Evolutionary conservation across 2,329 filamentous ascomycete genomes (phyloP).

Genomic region (Kalmusia sp.): DNA sequence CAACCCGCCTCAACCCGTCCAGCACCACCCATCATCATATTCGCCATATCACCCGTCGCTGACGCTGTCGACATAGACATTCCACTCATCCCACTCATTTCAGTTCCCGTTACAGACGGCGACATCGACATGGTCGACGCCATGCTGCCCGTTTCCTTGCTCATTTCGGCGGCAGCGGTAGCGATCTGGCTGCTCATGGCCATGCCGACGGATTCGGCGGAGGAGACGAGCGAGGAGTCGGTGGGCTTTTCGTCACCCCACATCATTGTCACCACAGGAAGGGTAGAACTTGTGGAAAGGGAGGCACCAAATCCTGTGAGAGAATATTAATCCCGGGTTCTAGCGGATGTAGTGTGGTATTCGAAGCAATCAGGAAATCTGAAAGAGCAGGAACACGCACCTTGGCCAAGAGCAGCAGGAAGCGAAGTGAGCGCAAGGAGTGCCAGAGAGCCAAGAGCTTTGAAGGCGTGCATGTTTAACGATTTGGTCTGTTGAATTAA

Average conservation of each 20-base stretch:
- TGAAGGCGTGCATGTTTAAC: neutral
- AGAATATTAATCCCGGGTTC: too few species aligned
- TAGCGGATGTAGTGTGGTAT: too few species aligned
- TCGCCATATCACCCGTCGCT: neutral
- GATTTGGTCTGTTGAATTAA: neutral
- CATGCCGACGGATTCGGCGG: neutral
- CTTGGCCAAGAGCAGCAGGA: neutral
- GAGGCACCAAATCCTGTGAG: too few species aligned
- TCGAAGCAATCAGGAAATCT: neutral
- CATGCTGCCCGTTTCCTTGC: too few species aligned
- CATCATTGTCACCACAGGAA: neutral
- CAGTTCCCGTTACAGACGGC: too few species aligned
- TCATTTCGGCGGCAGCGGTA: neutral
- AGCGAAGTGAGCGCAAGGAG: neutral
- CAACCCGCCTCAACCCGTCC: too few species aligned
- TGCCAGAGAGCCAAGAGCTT: neutral
- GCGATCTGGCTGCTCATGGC: neutral
- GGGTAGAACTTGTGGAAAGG: neutral
- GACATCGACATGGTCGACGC: neutral
- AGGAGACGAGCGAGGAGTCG: neutral
- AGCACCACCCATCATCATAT: neutral
- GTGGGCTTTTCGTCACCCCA: slow-evolving; percentile 3
- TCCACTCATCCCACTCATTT: neutral
- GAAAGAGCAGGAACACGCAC: neutral
- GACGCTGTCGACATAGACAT: neutral